Percentiles rank a stretch among this genome's conserved stretches.
Conservation (phyloP, 768 basidiomycete genomes). For the Pleurotus salmoneostramineus region DNA sequence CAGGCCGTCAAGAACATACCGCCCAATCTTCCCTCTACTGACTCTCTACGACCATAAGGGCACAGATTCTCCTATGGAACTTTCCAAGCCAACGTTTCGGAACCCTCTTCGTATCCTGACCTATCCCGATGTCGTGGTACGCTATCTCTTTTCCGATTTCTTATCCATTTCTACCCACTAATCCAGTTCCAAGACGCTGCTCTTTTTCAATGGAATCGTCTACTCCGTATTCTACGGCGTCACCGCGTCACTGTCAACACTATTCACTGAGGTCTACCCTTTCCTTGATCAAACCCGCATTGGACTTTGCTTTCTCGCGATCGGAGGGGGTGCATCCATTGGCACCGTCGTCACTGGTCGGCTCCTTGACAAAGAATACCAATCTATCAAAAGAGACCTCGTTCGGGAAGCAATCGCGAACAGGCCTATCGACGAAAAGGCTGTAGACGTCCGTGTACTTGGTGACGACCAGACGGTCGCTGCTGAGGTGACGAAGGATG, state of each 20-base stretch:
- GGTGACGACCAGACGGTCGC: neutral
- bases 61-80: slow-evolving; percentile 28
- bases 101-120: slow-evolving; percentile 57
- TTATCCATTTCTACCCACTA: neutral
- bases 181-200: slow-evolving; percentile 24
- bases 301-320: slow-evolving; percentile 75
- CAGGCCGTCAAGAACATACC: slow-evolving; percentile 42
- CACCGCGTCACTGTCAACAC: slow-evolving; percentile 55
- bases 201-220: slow-evolving; percentile 46
- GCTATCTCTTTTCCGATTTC: neutral
- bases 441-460: neutral
- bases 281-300: slow-evolving; percentile 57
- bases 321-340: slow-evolving; percentile 67
- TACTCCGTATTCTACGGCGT: slow-evolving; percentile 60
- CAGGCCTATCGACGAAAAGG: neutral
- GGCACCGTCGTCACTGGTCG: slow-evolving; percentile 59
- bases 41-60: slow-evolving; percentile 20
- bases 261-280: slow-evolving; percentile 56
- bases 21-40: slow-evolving; percentile 48
- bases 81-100: slow-evolving; percentile 21
- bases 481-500: slow-evolving; percentile 16
- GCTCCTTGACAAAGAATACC: slow-evolving; percentile 65
- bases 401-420: slow-evolving; percentile 21
- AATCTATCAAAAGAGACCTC: slow-evolving; percentile 28
- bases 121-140: slow-evolving; percentile 45